Base-by-base conservation (phyloP, 768 basidiomycete species). In the Termitomyces sp. region DNA sequence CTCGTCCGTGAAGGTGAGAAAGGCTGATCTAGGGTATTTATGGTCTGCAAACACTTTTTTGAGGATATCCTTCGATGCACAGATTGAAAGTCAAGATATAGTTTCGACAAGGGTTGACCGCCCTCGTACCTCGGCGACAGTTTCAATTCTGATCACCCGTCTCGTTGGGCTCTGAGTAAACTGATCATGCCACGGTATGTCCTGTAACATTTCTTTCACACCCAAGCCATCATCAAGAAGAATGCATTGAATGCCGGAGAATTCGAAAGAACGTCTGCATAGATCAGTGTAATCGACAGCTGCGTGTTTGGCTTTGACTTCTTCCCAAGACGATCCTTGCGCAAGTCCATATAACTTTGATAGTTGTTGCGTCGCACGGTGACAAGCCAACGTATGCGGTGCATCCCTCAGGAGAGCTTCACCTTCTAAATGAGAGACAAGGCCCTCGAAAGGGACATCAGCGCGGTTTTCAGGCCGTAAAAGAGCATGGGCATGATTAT, bases 401-500 rank as follows among this genome's bases (percentile, higher is more conserved):
- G 84, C 72, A 60, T 90, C 86, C 26, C 70, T 66, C 10, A 66
- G 68, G 34, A 87, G 73, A 0, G 83, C 83, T 9, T 76, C 67
- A 6, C 81, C 85, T 16, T 71, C 67, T 22, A 88, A 86, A 67
- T 91, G 89, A 2, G 87, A 86, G 44, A 87, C 72, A 48, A 88
- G 65, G 0, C 83, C 83, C 57, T 91, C 86, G 60, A 91, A 81
- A 0, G 84, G 79, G 18, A 89, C 63, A 4, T 61, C 64, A 49
- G 72, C 58, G 32, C 85, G 79, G 53, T 81, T 65, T 20, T 71
- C 71, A 6, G 72, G 74, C 24, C 74, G 72, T 47, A 92, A 75
- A 20, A 93, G 73, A 1, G 89, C 86, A 65, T 92, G 91, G 0
- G 89, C 87, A 65, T 92, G 91, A 68, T 91, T 91, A 72, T 92